Base-by-base conservation (phyloP, 176 grass and related monocot species). In the Elaeis guineensis region DNA sequence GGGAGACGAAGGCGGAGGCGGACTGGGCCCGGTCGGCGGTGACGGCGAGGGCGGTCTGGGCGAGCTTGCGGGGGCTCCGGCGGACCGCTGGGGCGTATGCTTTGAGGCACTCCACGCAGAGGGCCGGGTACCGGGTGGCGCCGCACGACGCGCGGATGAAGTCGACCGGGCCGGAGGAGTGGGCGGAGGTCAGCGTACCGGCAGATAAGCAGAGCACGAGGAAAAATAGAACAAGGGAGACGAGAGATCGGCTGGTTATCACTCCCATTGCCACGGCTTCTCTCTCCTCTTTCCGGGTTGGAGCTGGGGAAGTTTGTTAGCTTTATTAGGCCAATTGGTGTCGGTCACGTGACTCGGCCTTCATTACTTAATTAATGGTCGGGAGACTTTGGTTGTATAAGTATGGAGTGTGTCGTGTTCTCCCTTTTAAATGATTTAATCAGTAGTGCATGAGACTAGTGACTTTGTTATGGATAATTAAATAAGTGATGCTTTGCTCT, bases 71-170 rank as follows among this genome's bases (percentile, higher is more conserved):
- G 32, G 57, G 74, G 25, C 75, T 77, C 14, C 65, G 65, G 19
- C 20, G 66, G 25, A 77, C 58, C 4, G 58, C 18, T 17, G 75
- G 25, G 49, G 48, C 75, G 56, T 77, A 77, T 50, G 28, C 24
- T 6, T 52, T n/a, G 39, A 77, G 75, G 28, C 62, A 70, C 3
- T 69, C 49, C 49, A 77, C 26, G 57, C 75, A 77, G 21, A 77
- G 21, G 53, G 49, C 56, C 4, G 64, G 57, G 66, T 77, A 77
- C 8, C n/a, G 58, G 1, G 75, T 77, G 28, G 50, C 48, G 49
- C 59, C 61, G 66, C 75, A 77, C 2, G 75, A 77, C 14, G 66
- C 51, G 49, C 65, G 57, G 58, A 77, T 77, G 58, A 77, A 77
- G 49, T 77, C 28, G 20, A 65, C 22, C 16, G 49, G 49, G 21